These are phyloP conservation scores for Recurvomyces mirabilis DNA, from an alignment of 495 filamentous ascomycete species.

Conservation along the genomic window DNA sequence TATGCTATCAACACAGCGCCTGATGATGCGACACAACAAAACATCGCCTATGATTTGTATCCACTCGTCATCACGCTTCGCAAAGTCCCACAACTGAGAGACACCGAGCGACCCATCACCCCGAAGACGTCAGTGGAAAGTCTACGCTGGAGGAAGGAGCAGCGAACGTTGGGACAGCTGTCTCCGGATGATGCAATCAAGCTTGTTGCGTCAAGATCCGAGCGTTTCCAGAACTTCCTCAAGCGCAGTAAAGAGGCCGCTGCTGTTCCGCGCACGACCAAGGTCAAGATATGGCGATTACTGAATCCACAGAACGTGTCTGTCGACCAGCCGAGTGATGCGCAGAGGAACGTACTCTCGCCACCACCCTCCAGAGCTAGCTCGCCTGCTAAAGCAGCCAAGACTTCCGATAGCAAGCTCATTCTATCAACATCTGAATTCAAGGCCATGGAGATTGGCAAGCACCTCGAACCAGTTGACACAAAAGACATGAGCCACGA, in stretches of 20 bases:
- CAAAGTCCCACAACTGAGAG: slow-evolving; percentile 40
- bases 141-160: slow-evolving; percentile 30
- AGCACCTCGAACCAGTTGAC: slow-evolving; percentile 58
- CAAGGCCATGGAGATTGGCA: slow-evolving; percentile 50
- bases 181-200: slow-evolving; percentile 39
- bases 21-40: slow-evolving; percentile 38
- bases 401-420: slow-evolving; percentile 40
- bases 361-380: slow-evolving; percentile 47
- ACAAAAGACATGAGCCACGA: slow-evolving; percentile 63
- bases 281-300: slow-evolving; percentile 71
- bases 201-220: slow-evolving; percentile 57
- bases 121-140: not conserved
- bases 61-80: slow-evolving; percentile 81
- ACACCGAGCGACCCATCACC: not conserved
- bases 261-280: slow-evolving; percentile 53
- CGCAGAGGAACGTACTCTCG: slow-evolving; percentile 38
- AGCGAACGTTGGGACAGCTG: slow-evolving; percentile 43
- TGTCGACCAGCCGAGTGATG: slow-evolving; percentile 20
- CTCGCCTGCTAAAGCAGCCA: slow-evolving; percentile 35
- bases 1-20: slow-evolving; percentile 63
- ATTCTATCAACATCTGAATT: slow-evolving; percentile 66
- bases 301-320: slow-evolving; percentile 33
- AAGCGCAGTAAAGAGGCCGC: slow-evolving; percentile 55
- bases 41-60: slow-evolving; percentile 71
- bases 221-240: slow-evolving; percentile 59